These are phyloP conservation scores for Aspergillus pseudotamarii DNA, from an alignment of 2,329 filamentous ascomycete species.

Conservation along the genomic window DNA sequence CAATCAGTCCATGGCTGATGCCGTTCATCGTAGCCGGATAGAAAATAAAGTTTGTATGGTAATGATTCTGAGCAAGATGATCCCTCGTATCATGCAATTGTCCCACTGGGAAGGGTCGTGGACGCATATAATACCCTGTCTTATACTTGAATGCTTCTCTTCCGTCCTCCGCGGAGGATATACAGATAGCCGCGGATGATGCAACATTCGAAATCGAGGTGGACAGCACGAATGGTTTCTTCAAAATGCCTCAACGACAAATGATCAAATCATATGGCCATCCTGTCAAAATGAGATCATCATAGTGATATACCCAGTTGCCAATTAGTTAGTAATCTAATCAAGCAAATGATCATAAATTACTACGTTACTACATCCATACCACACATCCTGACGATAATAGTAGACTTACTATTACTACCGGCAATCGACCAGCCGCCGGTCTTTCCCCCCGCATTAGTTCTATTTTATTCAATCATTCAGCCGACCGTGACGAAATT, in stretches of 20 bases:
- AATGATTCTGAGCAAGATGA: constrained; percentile 1
- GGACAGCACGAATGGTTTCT: no score
- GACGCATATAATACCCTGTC: not conserved
- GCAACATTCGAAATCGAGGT: not conserved
- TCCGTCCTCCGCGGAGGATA: not conserved
- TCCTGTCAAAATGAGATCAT: not conserved
- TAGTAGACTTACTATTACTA: not conserved
- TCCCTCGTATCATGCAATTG: constrained; percentile 7
- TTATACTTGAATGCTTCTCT: not conserved
- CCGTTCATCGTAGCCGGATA: not conserved
- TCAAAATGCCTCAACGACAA: not conserved
- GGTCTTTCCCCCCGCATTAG: not conserved
- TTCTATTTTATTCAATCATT: not conserved
- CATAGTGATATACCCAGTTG: not conserved
- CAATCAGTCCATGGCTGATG: not conserved
- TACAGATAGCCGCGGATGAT: not conserved
- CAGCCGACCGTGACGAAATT: not conserved
- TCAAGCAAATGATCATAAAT: no score
- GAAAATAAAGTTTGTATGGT: constrained; percentile 2
- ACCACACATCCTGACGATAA: no score
- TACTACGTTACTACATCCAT: no score
- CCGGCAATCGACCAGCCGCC: not conserved
- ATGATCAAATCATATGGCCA: not conserved
- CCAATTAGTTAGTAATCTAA: no score
- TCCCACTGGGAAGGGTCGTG: not conserved